Conservation (phyloP, 1,284 basidiomycete genomes). For the Ceratobasidium sp. region DNA sequence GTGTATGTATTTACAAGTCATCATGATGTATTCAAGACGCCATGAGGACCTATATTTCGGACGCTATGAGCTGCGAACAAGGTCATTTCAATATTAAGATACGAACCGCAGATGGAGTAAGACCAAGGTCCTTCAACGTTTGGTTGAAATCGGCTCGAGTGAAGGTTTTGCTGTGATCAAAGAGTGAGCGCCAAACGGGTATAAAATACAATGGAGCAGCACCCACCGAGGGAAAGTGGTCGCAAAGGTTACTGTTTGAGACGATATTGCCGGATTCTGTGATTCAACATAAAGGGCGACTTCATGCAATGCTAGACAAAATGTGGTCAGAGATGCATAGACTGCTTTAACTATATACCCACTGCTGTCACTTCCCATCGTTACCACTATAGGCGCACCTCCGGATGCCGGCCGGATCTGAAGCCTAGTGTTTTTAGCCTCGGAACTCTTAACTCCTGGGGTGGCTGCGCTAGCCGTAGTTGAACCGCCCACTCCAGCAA, state of each 20-base stretch:
- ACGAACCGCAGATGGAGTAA: slow-evolving; percentile 81
- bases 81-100: too few relatives aligned
- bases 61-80: neutral
- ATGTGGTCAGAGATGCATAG: neutral
- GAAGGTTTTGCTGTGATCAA: slow-evolving; percentile 70
- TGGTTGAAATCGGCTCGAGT: slow-evolving; percentile 69
- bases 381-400: slow-evolving; percentile 81
- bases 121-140: slow-evolving; percentile 73
- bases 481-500: slow-evolving; percentile 56
- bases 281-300: slow-evolving; percentile 88
- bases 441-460: slow-evolving; percentile 66
- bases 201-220: slow-evolving; percentile 3
- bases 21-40: neutral
- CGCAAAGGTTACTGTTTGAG: slow-evolving; percentile 78
- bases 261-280: slow-evolving; percentile 74
- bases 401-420: slow-evolving; percentile 83
- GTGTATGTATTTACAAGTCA: neutral
- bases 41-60: slow-evolving; percentile 32
- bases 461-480: slow-evolving; percentile 54
- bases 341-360: slow-evolving; percentile 52
- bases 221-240: slow-evolving; percentile 85
- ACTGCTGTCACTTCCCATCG: slow-evolving; percentile 82
- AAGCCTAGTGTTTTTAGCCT: slow-evolving; percentile 84
- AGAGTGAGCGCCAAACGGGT: slow-evolving; percentile 18
- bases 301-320: slow-evolving; percentile 70